Base-by-base conservation (phyloP, 73 alveolate species). In the Tetrahymena elliotti region DNA sequence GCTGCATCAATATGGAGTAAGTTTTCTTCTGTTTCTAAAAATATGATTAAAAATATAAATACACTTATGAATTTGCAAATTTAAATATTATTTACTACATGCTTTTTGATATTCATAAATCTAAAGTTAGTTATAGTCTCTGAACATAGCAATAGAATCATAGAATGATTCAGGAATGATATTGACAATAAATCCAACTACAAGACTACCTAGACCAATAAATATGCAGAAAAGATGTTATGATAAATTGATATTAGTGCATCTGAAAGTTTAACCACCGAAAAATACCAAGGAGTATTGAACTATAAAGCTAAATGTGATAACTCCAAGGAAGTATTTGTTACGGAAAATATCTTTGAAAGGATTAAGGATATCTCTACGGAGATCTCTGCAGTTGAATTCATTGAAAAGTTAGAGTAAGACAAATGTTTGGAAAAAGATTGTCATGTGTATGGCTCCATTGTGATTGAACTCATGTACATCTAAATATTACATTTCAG, bases 341-440 rank as follows among this genome's bases (percentile, higher is more conserved):
- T 98, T 98, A 84, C 97, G 97, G 95, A 95, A 94, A 88, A 98
- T 92, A 22, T 98, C 98, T 33, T 93, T 54, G 96, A 98, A 98
- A 16, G 97, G 98, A 94, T 98, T 98, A 54, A 38, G 93, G 88
- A 97, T 99, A 40, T 95, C 95, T 93, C 94, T 95, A 40, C 96
- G 96, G 84, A 98, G 94, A 94, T 98, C 97, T 84, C 99, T 93
- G 33, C 98, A 96, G 97, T 98, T 98, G 84, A 98, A 97, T 95
- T 98, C 98, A 84, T 98, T 98, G 98, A 97, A 98, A 53, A 97
- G 98, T 95, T 98, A 98, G 98, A 98, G 97, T 93, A 95, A 97
- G 82, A 98, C 99, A 93, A 98, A 98, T 16, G 97, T 96, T 83
- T 98, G 88, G 97, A 98, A 98, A 97, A 98, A 95, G 84, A 96